Base-by-base conservation (phyloP, 768 basidiomycete genomes). In the Tricholoma saponaceum region DNA sequence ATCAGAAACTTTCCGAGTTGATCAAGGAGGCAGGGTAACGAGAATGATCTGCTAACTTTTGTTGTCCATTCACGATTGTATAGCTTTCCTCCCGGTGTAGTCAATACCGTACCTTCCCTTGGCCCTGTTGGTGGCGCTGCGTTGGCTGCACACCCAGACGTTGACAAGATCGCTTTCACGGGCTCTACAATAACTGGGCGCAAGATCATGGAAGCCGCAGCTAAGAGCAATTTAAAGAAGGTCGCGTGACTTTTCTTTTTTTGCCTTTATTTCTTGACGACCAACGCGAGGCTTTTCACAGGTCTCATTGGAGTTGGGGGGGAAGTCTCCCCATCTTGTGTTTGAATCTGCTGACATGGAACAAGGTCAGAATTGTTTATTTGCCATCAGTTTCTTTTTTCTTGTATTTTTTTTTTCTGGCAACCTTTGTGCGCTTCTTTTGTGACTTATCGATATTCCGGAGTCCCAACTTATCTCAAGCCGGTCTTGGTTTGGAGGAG, bases 101-200 rank as follows among this genome's bases (percentile, higher is more conserved):
- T 98, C 59, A 96, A 97, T 72, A 90, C 89, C 23, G 79, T 97
- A 4, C 88, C 91, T 4, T 95, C 94, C 22, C 74, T 88, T 39
- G 95, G 95, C 26, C 61, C 79, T 50, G 80, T 91, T 37, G 93
- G 92, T 54, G 95, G 95, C 26, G 89, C 90, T 7, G 92, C 93
- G 2, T 79, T 98, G 58, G 76, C 95, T 5, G 71, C 82, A 10
- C 96, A 98, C 72, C 80, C 70, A 55, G 90, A 89, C 62, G 88
- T 98, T 49, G 92, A 97, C 76, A 96, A 97, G 73, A 82, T 98
- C 60, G 95, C 95, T 2, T 97, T 98, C 72, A 98, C 96, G 8
- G 96, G 96, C 47, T 93, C 90, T 33, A 95, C 94, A 13, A 67
- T 83, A 55, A 95, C 93, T 4, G 96, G 96, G 22, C 83, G 94